Conservation (phyloP, 257 asterid species). For the Thymus mandschuricus region DNA sequence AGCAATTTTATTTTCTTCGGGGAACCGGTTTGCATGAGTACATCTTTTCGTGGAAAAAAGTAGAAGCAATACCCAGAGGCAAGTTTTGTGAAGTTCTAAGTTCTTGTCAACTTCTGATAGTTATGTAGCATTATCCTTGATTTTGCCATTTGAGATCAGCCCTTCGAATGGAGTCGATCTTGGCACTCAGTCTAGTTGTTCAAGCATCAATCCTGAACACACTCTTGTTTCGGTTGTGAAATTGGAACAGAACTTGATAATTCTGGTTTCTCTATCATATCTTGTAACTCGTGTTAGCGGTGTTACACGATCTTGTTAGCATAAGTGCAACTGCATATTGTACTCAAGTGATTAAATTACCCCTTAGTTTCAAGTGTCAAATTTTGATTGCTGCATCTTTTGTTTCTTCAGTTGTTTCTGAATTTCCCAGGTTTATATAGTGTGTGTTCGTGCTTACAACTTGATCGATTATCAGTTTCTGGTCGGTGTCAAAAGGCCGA, state of each 20-base stretch:
- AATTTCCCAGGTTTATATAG: too few species aligned
- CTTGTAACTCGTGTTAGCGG: background rate
- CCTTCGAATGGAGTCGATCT: slow-evolving; percentile 10
- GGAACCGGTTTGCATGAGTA: slow-evolving; percentile 5
- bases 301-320: background rate
- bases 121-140: slow-evolving; percentile 20
- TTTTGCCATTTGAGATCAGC: slow-evolving; percentile 15
- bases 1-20: slow-evolving; percentile 23
- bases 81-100: background rate
- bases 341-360: background rate
- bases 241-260: slow-evolving; percentile 8
- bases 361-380: background rate
- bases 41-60: background rate
- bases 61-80: background rate
- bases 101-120: slow-evolving; percentile 6
- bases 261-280: background rate
- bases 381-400: background rate
- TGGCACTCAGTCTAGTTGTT: slow-evolving; percentile 15
- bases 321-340: slow-evolving; percentile 7
- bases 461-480: too few species aligned
- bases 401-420: background rate
- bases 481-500: too few species aligned
- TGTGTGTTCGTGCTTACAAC: too few species aligned
- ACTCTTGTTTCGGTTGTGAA: slow-evolving; percentile 5
- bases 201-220: background rate